Evolutionary conservation across 2,329 filamentous ascomycete species (phyloP).

Genomic region (Rhinocladiella similis): DNA sequence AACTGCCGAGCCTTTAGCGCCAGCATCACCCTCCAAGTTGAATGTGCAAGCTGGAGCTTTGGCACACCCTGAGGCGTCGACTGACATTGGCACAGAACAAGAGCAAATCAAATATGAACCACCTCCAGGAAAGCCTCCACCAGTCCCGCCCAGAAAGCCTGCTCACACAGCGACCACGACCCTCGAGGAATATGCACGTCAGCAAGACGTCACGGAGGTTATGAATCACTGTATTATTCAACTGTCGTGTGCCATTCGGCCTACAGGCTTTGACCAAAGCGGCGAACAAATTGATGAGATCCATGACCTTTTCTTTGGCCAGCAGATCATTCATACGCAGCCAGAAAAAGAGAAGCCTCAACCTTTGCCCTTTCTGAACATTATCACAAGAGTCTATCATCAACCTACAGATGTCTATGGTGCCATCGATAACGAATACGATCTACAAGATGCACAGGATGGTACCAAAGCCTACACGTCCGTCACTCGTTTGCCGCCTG

Average conservation of each 20-base stretch:
- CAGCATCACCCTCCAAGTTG: conserved; percentile 27
- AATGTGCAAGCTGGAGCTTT: conserved; percentile 27
- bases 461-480: conserved; percentile 66
- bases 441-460: conserved; percentile 71
- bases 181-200: conserved; percentile 60
- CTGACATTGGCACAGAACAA: conserved; percentile 8
- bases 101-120: conserved; percentile 30
- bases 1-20: conserved; percentile 34
- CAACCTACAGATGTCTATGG: conserved; percentile 71
- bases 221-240: conserved; percentile 90
- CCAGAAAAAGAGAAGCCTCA: conserved; percentile 29
- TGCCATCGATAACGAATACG: conserved; percentile 82
- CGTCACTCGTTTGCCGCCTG: conserved; percentile 74
- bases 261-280: conserved; percentile 63
- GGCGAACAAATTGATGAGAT: conserved; percentile 81
- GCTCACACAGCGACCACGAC: conserved; percentile 21
- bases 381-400: conserved; percentile 50
- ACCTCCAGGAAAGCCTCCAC: conserved; percentile 49
- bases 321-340: conserved; percentile 30
- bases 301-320: conserved; percentile 61
- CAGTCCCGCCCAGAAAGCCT: conserved; percentile 55
- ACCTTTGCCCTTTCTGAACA: conserved; percentile 58
- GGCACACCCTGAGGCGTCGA: conserved; percentile 20
- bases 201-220: conserved; percentile 95
- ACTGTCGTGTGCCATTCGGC: conserved; percentile 81